Percentiles rank a stretch among this genome's conserved stretches.
These are phyloP conservation scores for Mucor irregularis DNA, from an alignment of 371 early-diverging fungal species.

Conservation along the genomic window DNA sequence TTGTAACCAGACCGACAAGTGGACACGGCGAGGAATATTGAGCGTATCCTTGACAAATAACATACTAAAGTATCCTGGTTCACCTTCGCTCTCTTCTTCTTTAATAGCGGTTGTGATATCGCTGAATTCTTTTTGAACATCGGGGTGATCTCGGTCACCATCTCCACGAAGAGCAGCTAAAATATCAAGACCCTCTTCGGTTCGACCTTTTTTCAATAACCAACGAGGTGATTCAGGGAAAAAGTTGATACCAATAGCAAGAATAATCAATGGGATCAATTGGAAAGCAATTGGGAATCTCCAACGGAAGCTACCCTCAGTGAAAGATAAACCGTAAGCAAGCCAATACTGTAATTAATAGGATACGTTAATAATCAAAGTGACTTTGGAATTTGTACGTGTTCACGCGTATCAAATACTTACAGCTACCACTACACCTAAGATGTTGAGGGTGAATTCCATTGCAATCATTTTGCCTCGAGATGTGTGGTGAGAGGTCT, in stretches of 20 bases:
- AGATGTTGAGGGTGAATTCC: conserved; percentile 47
- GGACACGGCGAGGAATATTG: conserved; percentile 45
- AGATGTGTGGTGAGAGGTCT: conserved; percentile 39
- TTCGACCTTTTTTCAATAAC: conserved; percentile 37
- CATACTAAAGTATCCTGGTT: conserved; percentile 41
- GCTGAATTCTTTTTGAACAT: conserved; percentile 32
- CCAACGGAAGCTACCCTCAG: conserved; percentile 42
- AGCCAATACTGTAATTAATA: conserved; percentile 34
- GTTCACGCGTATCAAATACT: not conserved
- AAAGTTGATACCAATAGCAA: conserved; percentile 36
- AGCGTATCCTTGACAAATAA: conserved; percentile 32
- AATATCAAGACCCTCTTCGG: conserved; percentile 38
- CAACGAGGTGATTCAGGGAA: conserved; percentile 44
- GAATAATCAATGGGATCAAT: conserved; percentile 33
- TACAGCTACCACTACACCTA: conserved; percentile 47
- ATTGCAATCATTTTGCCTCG: conserved; percentile 44
- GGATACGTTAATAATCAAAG: not conserved
- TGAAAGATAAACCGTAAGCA: conserved; percentile 38
- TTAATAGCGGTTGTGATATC: conserved; percentile 30
- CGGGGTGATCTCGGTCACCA: conserved; percentile 36
- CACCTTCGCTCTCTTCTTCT: conserved; percentile 34
- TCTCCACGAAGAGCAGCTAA: conserved; percentile 41
- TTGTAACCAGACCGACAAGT: conserved; percentile 44
- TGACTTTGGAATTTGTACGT: not conserved
- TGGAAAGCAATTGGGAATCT: conserved; percentile 48